These are phyloP conservation scores for Ustilago lituana DNA, from an alignment of 1,284 basidiomycete species.

Conservation along the genomic window DNA sequence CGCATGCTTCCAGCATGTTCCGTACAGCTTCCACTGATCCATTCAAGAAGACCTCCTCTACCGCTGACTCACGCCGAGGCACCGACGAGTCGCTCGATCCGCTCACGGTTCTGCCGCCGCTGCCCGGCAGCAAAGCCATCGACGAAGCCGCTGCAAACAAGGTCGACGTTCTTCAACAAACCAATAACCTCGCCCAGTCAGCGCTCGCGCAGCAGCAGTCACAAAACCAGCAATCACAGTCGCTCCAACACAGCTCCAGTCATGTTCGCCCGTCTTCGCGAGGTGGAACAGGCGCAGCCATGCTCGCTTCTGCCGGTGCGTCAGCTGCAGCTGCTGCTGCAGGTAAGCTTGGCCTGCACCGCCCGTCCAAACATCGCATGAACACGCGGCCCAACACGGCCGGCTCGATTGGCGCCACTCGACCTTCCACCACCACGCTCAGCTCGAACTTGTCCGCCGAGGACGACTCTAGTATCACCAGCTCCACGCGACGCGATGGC, in stretches of 20 bases:
- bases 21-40: conserved; percentile 35
- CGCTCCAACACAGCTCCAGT: conserved; percentile 15
- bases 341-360: conserved; percentile 56
- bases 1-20: conserved; percentile 43
- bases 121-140: conserved; percentile 23
- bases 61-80: conserved; percentile 35
- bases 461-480: conserved; percentile 33
- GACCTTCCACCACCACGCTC: conserved; percentile 42
- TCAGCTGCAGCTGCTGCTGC: conserved; percentile 58
- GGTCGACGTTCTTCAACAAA: conserved; percentile 46
- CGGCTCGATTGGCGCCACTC: conserved; percentile 46
- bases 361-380: conserved; percentile 44
- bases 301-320: conserved; percentile 51
- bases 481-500: conserved; percentile 22
- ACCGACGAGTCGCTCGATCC: conserved; percentile 50
- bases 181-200: conserved; percentile 36
- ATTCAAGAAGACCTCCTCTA: conserved; percentile 27
- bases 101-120: conserved; percentile 21
- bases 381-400: conserved; percentile 54
- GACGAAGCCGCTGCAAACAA: conserved; percentile 27
- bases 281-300: conserved; percentile 36
- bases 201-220: conserved; percentile 28
- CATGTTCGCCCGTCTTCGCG: conserved; percentile 32
- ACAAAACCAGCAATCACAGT: conserved; percentile 13
- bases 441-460: conserved; percentile 40